Conservation (phyloP, 257 asterid species). For the Penstemon barbatus region DNA sequence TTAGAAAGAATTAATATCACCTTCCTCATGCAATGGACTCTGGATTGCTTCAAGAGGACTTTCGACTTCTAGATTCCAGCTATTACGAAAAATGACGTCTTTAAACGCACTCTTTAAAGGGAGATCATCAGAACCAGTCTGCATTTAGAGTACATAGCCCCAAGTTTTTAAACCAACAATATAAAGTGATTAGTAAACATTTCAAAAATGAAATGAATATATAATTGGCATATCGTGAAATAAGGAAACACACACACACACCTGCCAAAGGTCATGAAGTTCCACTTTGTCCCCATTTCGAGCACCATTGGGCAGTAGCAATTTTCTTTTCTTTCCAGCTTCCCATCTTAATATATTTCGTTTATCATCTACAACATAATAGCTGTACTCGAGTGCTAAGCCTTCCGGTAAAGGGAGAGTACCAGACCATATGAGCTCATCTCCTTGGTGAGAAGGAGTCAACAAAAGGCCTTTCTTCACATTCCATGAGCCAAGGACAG, state of each 20-base stretch:
- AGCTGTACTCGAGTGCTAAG: slow-evolving; percentile 71
- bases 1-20: slow-evolving; percentile 37
- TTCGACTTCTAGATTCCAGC: slow-evolving; percentile 47
- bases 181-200: neutral
- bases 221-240: neutral
- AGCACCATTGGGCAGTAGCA: slow-evolving; percentile 58
- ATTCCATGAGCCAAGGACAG: slow-evolving; percentile 85
- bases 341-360: slow-evolving; percentile 77
- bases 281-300: slow-evolving; percentile 71
- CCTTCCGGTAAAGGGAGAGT: slow-evolving; percentile 57
- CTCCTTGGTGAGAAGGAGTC: slow-evolving; percentile 80
- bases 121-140: slow-evolving; percentile 83
- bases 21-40: slow-evolving; percentile 46
- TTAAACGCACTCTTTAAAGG: slow-evolving; percentile 91
- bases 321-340: slow-evolving; percentile 74
- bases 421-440: slow-evolving; percentile 86
- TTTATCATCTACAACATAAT: slow-evolving; percentile 83
- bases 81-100: slow-evolving; percentile 67
- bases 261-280: slow-evolving; percentile 99
- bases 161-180: neutral
- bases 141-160: slow-evolving; percentile 34
- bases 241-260: slow-evolving; percentile 26
- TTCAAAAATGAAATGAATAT: neutral
- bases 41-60: slow-evolving; percentile 46
- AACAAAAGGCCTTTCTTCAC: slow-evolving; percentile 82